Base-by-base conservation (phyloP, 805 yeast genomes). In the Candida vartiovaarae region DNA sequence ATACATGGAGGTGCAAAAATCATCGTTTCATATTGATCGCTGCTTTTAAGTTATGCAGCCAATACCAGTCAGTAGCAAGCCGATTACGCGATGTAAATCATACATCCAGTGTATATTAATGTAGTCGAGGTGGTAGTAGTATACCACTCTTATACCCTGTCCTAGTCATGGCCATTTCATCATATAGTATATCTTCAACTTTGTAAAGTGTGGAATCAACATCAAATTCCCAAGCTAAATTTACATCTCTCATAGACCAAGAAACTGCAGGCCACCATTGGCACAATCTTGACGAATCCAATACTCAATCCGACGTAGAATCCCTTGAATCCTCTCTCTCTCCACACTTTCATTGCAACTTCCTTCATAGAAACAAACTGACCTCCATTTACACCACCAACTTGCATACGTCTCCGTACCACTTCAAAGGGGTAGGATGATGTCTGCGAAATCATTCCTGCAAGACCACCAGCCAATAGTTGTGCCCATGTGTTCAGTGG, bases 361-460 rank as follows among this genome's bases (percentile, higher is more conserved):
- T 67, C 58, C 35, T 66, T 59, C 49, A 82, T 74, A 24, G 79
- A 67, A 44, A 73, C 63, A 54, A 72, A 80, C 61, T 72, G 74
- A 36, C 81, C 87, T 46, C 62, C 58, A 49, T 79, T 52, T 4
- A 82, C 84, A 9, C 91, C 95, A 32, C 95, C 90, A 25, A 93
- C 99, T 66, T 93, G 99, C 86, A 93, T 81, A 55, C 98, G 73
- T 62, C 99, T 75, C 59, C 99, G 74, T 24, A 93, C 78, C 34
- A 93, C 96, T 65, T 93, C 99, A 53, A 93, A 84, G 2, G 99
- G 99, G 59, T 93, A 93, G 5, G 96, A 91, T 0, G 98, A 95
- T 1, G 97, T 88, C 63, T 93, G 99, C 2, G 98, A 87, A 32
- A 80, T 73, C 82, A 91, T 77, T 9, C 99, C 99, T 1, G 97